Evolutionary conservation across 1,284 basidiomycete genomes (phyloP), one percentile per base, ranked within the genome.

Genomic region (Fomitopsis schrenkii): DNA sequence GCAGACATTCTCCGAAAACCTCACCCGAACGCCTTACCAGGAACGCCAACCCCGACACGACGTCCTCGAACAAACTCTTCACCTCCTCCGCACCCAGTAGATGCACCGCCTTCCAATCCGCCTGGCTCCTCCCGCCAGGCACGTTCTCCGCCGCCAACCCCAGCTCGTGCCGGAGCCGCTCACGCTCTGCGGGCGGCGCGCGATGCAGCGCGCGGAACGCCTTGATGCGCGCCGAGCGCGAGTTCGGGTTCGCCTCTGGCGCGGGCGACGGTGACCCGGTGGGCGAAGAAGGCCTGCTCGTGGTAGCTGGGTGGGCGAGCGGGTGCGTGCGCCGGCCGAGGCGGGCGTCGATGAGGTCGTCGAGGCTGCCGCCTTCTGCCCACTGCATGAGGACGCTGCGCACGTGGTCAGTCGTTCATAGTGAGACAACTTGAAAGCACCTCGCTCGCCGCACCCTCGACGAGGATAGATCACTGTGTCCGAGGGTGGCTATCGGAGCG

Each of bases 361-460:
- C 94, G 44, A 96, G 80, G 30, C 71, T 73, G 15, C 94, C 94
- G 2, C 90, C 91, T 77, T 94, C 93, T 0, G 94, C 94, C 87
- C 90, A 96, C 80, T 95, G 93, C 94, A 96, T 96, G 12, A 96
- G 79, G 2, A 96, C 87, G 69, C 91, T 93, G 67, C 3, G 28
- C 36, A 40, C 52, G 52, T 38, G 35, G 52, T 54, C 28, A 54
- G 52, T 54, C 52, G 52, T 54, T 54, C 52, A 54, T 54, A 12
- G 19, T 26, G 52, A 40, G 2, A 4, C 38, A 3, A 2, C 2
- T 3, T 10, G 38, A 40, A 4, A 14, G 12, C 38, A 40, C 38
- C 38, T 40, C 38, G 38, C 38, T 40, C 38, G 38, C 38, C 9
- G 8, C 38, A 15, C 35, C 35, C 35, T 36, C 35, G 10, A 36